Conservation (phyloP, 106 monocot genomes). For the Allium fistulosum region DNA sequence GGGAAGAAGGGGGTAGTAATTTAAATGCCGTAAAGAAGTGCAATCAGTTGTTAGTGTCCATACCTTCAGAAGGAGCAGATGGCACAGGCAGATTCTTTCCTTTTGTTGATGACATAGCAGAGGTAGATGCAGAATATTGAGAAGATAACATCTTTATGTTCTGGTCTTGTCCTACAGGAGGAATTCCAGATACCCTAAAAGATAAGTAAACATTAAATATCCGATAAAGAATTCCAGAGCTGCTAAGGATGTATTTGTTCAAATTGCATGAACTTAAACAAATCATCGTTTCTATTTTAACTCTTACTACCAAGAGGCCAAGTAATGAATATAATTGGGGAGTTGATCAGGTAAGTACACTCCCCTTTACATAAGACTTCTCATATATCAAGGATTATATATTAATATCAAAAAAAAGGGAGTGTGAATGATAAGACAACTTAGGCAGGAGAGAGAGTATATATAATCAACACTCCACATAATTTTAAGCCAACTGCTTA, state of each 20-base stretch:
- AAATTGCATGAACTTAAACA: not conserved
- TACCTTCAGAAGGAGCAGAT: conserved; percentile 26
- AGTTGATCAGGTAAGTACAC: too few species aligned
- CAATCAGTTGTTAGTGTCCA: not conserved
- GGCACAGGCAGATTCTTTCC: conserved; percentile 4
- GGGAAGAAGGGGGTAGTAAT: not conserved
- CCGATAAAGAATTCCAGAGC: too few species aligned
- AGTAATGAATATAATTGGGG: too few species aligned
- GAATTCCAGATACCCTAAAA: conserved; percentile 7
- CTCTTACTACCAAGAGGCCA: too few species aligned
- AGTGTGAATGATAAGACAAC: too few species aligned
- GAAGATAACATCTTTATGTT: conserved; percentile 7
- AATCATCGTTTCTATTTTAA: too few species aligned
- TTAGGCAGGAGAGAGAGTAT: too few species aligned
- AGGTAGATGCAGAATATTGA: conserved; percentile 6
- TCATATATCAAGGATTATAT: too few species aligned
- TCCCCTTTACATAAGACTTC: too few species aligned
- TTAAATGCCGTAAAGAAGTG: not conserved
- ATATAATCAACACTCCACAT: too few species aligned
- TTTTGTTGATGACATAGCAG: conserved; percentile 6
- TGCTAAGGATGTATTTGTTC: not conserved
- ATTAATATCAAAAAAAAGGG: too few species aligned
- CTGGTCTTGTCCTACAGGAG: conserved; percentile 5
- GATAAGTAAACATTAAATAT: not conserved
- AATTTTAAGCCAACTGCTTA: too few species aligned